Evolutionary conservation across 768 basidiomycete species (phyloP), one percentile per base, ranked within the genome.

Genomic region (Mycena filopes): DNA sequence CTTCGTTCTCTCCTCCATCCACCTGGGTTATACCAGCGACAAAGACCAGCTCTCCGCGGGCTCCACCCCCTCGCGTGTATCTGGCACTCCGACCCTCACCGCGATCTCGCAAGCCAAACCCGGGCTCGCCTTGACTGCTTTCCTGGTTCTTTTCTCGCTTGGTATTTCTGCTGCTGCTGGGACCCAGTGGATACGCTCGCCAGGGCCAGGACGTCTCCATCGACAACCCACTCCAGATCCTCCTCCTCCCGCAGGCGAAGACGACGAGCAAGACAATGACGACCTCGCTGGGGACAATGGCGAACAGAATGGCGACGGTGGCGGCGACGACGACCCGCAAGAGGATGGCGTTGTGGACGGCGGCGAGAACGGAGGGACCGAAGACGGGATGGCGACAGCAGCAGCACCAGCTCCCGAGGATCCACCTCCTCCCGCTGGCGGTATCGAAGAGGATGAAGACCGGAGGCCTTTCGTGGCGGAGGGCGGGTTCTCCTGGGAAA

Each of bases 61-160:
- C 51, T 38, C 25, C 36, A 23, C 51, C 51, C 36, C 51, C 33
- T 53, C 51, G 33, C 51, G 51, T 18, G 51, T 25, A 38, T 40
- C 51, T 53, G 51, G 51, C 8, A 40, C 15, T 28, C 38, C 51
- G 8, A 40, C 36, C 11, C 8, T 1, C 6, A 40, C 36, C 36
- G 18, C 15, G 3, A 4, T 26, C 4, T 8, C 6, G 13, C 51
- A 53, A 11, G 23, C 2, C 0, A 33, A 53, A 15, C 21, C 51
- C 23, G 33, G 38, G 4, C 1, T 38, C 12, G 7, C 40, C 21
- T 10, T 18, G n/a, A 25, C 25, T 9, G 51, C 36, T 15, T 15
- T 28, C 33, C 13, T 53, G 21, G 10, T 53, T 23, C 4, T 53
- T 15, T n/a, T 7, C 21, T 40, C n/a, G 15, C 13, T 53, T 13